These are phyloP conservation scores for Colletotrichum sp. DNA, from an alignment of 2,329 filamentous ascomycete species.

Conservation along the genomic window DNA sequence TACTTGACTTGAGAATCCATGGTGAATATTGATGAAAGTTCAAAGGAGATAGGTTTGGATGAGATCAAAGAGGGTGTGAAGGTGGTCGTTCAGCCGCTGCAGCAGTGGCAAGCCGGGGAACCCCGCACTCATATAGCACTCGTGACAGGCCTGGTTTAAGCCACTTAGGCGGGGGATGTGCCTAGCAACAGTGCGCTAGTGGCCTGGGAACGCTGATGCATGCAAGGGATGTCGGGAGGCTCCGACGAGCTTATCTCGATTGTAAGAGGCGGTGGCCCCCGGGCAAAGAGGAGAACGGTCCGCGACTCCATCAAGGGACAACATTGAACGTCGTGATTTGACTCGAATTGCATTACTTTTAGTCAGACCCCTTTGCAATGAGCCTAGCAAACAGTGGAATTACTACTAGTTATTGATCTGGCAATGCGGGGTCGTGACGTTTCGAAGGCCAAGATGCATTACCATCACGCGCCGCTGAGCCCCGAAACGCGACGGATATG, in stretches of 20 bases:
- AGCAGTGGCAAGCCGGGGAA: neutral
- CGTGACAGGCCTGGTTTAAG: neutral
- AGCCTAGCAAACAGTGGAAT: neutral
- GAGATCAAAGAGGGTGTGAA: neutral
- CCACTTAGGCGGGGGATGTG: neutral
- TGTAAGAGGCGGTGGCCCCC: neutral
- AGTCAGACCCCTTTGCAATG: neutral
- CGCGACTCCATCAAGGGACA: neutral
- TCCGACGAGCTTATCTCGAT: neutral
- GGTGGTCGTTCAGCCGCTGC: neutral
- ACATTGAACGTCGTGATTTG: neutral
- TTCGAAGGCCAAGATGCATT: neutral
- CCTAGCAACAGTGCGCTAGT: neutral
- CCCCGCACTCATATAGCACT: neutral
- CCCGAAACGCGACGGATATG: neutral
- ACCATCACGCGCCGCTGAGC: neutral
- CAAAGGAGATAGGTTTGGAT: neutral
- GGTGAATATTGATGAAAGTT: neutral
- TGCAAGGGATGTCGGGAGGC: neutral
- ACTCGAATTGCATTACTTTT: neutral
- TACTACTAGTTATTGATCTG: neutral
- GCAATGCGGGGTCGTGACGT: neutral
- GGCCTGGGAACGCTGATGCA: neutral
- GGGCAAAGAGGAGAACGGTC: neutral
- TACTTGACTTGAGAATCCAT: slow-evolving; percentile 31